Base-by-base conservation (phyloP, 768 basidiomycete genomes). In the Suillus weaverae region DNA sequence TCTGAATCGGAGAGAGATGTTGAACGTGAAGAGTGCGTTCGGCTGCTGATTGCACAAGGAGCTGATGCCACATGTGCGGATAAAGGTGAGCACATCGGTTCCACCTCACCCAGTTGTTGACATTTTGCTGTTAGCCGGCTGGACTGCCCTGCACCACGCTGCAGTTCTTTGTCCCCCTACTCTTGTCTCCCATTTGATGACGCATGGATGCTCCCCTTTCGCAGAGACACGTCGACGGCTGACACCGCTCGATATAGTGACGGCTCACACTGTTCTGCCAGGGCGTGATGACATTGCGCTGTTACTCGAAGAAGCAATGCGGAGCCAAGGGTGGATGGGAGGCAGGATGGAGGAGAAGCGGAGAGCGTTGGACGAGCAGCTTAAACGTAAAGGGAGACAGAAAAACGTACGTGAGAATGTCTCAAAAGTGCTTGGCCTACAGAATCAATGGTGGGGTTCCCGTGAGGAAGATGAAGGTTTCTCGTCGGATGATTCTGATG, bases 91-190 rank as follows among this genome's bases (percentile, higher is more conserved):
- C 75, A n/a, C 48, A 50, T 67, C 38, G 26, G 46, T 33, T 60
- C 14, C 35, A 63, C 36, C 36, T n/a, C 36, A 30, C 62, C 26
- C 38, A 43, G 50, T 61, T 63, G 43, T 35, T 68, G 57, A 59
- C 64, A 66, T 48, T 38, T 48, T 4, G 53, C 55, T 66, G 54
- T 64, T 70, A 97, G 95, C 86, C 66, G 96, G 97, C 39, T 99
- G 97, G 97, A 95, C 94, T 11, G 89, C 96, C 4, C 82, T 99
- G 14, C 97, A 98, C 71, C 90, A 97, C 78, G 94, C 97, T 9
- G 92, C 92, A 9, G 78, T 99, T 60, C 80, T 93, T 43, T 88
- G 94, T 14, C 95, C 97, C 38, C 92, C 96, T 3, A 95, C 95
- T 3, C 81, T 99, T 26, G 85, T 99, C 26, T 94, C 95, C 0